Evolutionary conservation across 257 asterid genomes (phyloP).

Genomic region (Ligustrum vulgare): DNA sequence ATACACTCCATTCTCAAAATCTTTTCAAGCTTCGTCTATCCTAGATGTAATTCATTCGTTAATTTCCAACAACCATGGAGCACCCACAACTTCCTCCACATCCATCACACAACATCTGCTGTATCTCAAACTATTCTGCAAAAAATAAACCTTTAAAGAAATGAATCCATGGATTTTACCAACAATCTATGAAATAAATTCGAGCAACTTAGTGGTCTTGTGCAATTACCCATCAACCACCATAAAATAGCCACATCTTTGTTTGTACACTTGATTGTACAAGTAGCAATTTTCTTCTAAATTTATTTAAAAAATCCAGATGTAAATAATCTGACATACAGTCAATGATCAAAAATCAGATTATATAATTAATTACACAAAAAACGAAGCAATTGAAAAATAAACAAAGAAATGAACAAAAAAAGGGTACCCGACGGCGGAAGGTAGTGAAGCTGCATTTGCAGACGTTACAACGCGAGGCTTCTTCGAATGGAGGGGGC

Average conservation of each 20-base stretch:
- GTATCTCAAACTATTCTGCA: slow-evolving; percentile 17
- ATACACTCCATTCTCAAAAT: neutral
- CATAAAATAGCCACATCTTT: too few species aligned
- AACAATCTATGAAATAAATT: slow-evolving; percentile 8
- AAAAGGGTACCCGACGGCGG: slow-evolving; percentile 76
- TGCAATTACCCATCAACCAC: slow-evolving; percentile 30
- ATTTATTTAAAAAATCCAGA: neutral
- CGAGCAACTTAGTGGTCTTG: slow-evolving; percentile 17
- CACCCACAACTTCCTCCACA: neutral
- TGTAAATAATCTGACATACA: slow-evolving; percentile 5
- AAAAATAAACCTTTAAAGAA: neutral
- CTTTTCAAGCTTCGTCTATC: slow-evolving; percentile 7
- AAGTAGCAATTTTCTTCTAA: too few species aligned
- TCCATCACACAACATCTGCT: slow-evolving; percentile 12
- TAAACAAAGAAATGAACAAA: slow-evolving; percentile 9
- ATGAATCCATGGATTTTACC: slow-evolving; percentile 16
- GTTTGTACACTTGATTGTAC: too few species aligned
- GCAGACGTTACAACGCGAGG: slow-evolving; percentile 93
- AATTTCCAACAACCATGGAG: neutral
- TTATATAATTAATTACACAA: neutral
- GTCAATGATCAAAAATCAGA: slow-evolving; percentile 9
- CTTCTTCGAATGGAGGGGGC: slow-evolving; percentile 86
- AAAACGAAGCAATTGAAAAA: slow-evolving; percentile 3
- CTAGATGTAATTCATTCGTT: slow-evolving; percentile 8
- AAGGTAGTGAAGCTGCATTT: slow-evolving; percentile 93